These are phyloP conservation scores for Cystoderma amianthinum DNA, from an alignment of 768 basidiomycete genomes.

Conservation along the genomic window DNA sequence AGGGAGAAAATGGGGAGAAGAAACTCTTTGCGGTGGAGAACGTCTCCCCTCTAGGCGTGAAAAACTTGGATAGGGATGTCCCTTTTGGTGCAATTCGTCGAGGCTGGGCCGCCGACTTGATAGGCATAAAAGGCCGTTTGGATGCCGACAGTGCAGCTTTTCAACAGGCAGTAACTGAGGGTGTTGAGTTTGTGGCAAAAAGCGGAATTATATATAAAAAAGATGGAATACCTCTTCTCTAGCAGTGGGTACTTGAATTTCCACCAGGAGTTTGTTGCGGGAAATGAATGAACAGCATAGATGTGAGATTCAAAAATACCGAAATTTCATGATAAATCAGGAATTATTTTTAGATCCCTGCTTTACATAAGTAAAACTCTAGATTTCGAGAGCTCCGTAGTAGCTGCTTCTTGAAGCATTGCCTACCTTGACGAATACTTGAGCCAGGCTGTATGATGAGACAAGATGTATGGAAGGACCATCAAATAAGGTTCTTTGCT, in stretches of 20 bases:
- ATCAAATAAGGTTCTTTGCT: too few relatives aligned
- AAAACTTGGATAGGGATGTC: constrained; percentile 39
- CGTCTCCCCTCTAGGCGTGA: constrained; percentile 5
- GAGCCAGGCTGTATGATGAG: too few relatives aligned
- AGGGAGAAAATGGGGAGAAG: constrained; percentile 16
- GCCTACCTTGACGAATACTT: too few relatives aligned
- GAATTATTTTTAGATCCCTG: too few relatives aligned
- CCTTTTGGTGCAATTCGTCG: constrained; percentile 46
- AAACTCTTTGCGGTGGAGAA: constrained; percentile 15
- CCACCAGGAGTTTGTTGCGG: too few relatives aligned
- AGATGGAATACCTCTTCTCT: constrained; percentile 7
- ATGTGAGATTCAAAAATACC: background rate
- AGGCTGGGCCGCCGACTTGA: constrained; percentile 50
- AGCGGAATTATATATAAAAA: constrained; percentile 28
- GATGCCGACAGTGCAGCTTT: constrained; percentile 28
- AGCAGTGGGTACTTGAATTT: too few relatives aligned
- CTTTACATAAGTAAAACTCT: too few relatives aligned
- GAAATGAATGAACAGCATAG: constrained; percentile 1
- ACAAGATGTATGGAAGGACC: too few relatives aligned
- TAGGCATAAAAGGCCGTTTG: constrained; percentile 29
- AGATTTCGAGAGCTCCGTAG: too few relatives aligned
- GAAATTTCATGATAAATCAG: too few relatives aligned
- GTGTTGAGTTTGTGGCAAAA: constrained; percentile 54
- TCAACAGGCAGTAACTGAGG: constrained; percentile 34
- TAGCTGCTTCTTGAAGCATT: too few relatives aligned